Evolutionary conservation across 176 grass and related monocot species (phyloP), one percentile per base, ranked within the genome.

Genomic region (Paspalum vaginatum): DNA sequence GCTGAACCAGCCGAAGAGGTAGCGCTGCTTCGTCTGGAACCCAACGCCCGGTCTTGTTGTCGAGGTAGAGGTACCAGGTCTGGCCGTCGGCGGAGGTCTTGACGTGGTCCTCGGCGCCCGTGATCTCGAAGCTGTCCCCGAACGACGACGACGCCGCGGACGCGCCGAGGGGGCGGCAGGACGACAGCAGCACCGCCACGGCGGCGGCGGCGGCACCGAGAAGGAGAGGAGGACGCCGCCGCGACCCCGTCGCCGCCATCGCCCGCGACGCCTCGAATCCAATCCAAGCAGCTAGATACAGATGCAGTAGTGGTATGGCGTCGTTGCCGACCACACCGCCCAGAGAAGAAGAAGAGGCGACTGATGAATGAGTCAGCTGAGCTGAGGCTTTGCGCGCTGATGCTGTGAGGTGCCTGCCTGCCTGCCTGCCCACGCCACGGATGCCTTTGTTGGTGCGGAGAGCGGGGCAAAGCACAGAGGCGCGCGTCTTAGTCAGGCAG

Each of bases 1-100:
- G 90, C 86, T 99, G 88, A 95, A 99, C 96, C 96, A 99, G 8
- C 96, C 92, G 75, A 95, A 93, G 61, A 85, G 71, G 64, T 91
- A 99, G 52, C 85, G 85, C 67, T 99, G 79, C 60, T 80, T 84
- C 18, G 96, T 99, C 81, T 99, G 96, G 83, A 99, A 99, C 55
- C 92, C 96, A 2, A 91, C 89, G 80, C 96, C 95, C 94, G 53
- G 92, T 92, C 86, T 91, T 93, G 18, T 99, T 86, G 84, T 99
- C 92, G 72, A 99, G 83, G 55, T 79, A 99, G 51, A 99, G 92
- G 84, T 91, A 99, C 96, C 96, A 99, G 8, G 91, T 87, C 81
- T 99, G 96, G 10, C 96, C 96, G 76, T 99, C 96, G 75, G 92
- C 75, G 18, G 96, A 99, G 38, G 92, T 89, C 82, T 72, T 99